Conservation (phyloP, 352 stramenopile genomes). For the Aphanomyces invadans region DNA sequence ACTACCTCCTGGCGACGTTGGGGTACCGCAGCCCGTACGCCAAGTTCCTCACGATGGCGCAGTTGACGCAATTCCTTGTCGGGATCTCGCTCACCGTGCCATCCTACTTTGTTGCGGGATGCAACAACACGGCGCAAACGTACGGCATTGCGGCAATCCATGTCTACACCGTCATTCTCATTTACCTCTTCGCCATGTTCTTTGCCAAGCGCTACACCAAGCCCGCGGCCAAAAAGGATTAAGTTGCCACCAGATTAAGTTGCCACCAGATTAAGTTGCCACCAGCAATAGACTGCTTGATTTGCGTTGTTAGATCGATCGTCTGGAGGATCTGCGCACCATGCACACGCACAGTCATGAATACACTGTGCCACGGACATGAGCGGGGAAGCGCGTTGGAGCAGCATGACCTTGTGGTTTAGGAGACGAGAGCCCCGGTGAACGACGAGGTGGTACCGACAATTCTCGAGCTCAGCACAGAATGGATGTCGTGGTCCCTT, state of each 20-base stretch:
- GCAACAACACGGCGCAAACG: conserved; percentile 1
- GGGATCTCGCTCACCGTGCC: conserved; percentile 20
- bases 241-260: too few species aligned
- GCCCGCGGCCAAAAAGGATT: not conserved
- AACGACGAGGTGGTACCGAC: too few species aligned
- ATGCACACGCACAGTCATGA: too few species aligned
- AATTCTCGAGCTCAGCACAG: too few species aligned
- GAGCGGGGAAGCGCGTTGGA: too few species aligned
- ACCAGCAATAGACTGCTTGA: not conserved
- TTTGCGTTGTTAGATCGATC: too few species aligned
- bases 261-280: too few species aligned
- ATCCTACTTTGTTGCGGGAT: conserved; percentile 16
- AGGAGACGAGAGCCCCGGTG: too few species aligned
- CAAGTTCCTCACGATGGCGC: conserved; percentile 23
- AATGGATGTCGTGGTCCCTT: too few species aligned
- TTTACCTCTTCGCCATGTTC: conserved; percentile 21
- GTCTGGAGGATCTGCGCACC: too few species aligned
- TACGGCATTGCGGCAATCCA: conserved; percentile 11
- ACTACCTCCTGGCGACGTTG: conserved; percentile 13
- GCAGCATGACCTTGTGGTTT: too few species aligned
- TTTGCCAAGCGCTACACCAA: conserved; percentile 19
- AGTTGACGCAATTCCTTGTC: conserved; percentile 22
- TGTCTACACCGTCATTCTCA: conserved; percentile 17
- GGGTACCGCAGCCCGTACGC: conserved; percentile 20
- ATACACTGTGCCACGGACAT: too few species aligned